Conservation (phyloP, 345 rosid genomes). For the Heritiera littoralis region DNA sequence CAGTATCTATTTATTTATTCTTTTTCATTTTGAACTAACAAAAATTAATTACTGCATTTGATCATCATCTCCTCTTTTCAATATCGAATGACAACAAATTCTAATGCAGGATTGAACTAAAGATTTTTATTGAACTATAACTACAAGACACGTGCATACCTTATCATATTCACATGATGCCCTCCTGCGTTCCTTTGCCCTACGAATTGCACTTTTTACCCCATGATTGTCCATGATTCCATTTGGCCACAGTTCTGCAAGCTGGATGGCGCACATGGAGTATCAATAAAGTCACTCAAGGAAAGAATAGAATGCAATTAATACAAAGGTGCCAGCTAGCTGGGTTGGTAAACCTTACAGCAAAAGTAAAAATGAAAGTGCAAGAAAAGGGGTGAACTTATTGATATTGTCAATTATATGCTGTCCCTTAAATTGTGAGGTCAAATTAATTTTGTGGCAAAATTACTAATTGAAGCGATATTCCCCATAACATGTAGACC, state of each 20-base stretch:
- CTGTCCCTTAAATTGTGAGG: background rate
- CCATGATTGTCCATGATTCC: conserved; percentile 51
- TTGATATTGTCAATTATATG: background rate
- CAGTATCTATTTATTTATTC: background rate
- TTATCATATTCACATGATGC: conserved; percentile 21
- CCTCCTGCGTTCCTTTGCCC: conserved; percentile 52
- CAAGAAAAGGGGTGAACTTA: background rate
- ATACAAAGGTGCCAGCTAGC: background rate
- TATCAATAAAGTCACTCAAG: background rate
- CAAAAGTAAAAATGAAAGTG: background rate
- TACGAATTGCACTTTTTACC: conserved; percentile 50
- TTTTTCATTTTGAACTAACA: conserved; percentile 1
- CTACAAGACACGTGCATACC: conserved; percentile 23
- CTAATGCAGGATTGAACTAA: conserved; percentile 1
- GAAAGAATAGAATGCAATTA: background rate
- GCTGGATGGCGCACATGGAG: conserved; percentile 27
- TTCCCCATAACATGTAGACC: background rate
- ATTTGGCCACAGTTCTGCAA: conserved; percentile 58
- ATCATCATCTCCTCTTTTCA: background rate
- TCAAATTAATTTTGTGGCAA: background rate
- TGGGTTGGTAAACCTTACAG: background rate
- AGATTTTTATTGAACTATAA: background rate
- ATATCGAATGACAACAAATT: background rate
- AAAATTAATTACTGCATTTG: background rate
- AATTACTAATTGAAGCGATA: background rate